A percentile compares a stretch with the other conserved stretches of the same genome.
Conservation (phyloP, 2,329 filamentous ascomycete genomes). For the Eutypella sp. region DNA sequence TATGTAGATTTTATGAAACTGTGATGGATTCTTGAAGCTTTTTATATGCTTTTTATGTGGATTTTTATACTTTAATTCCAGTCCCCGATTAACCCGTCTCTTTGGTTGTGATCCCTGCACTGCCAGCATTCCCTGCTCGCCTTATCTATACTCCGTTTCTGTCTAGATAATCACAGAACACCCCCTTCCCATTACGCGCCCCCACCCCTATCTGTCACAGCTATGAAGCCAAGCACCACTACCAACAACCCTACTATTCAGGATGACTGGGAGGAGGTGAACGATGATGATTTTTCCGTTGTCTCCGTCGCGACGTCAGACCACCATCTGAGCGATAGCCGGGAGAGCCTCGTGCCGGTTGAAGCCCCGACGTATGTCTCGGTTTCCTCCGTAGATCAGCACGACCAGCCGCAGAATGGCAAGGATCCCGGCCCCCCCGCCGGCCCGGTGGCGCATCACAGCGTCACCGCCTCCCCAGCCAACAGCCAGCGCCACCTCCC, state of each 20-base stretch:
- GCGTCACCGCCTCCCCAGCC: neutral
- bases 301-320: slow-evolving; percentile 20
- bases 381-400: no score
- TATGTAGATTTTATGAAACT: no score
- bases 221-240: slow-evolving; percentile 12
- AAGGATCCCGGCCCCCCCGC: neutral
- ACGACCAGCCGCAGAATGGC: no score
- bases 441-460: neutral
- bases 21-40: no score
- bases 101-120: no score
- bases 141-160: no score
- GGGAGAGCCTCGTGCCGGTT: neutral
- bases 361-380: neutral
- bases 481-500: neutral
- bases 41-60: no score
- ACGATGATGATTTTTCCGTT: slow-evolving; percentile 19
- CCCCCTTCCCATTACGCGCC: neutral
- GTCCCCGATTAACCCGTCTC: no score
- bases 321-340: slow-evolving; percentile 1
- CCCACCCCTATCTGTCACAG: neutral
- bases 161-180: no score
- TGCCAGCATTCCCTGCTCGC: no score
- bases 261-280: slow-evolving; percentile 24
- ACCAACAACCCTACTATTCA: slow-evolving; percentile 5
- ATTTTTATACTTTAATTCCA: no score